Conservation (phyloP, 352 stramenopile species). For the Phytophthora aleatoria region DNA sequence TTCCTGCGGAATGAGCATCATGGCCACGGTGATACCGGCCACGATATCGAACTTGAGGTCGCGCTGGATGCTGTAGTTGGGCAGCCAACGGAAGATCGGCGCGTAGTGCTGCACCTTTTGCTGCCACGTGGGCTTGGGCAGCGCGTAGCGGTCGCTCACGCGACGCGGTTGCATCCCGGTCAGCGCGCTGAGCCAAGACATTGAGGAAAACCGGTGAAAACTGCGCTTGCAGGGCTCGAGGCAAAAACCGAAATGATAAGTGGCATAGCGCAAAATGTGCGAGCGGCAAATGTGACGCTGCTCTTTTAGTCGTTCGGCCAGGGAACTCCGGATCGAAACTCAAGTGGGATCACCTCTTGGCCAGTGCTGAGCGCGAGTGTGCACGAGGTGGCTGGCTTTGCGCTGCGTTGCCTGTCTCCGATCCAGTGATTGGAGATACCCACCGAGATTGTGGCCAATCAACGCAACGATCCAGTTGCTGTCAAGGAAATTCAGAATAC, state of each 20-base stretch:
- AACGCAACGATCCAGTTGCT: not conserved
- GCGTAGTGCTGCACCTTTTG: conserved; percentile 26
- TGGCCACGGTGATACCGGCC: conserved; percentile 15
- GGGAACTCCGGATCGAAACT: not conserved
- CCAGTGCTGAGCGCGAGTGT: conserved; percentile 1
- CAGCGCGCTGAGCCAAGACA: conserved; percentile 17
- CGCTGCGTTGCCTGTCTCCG: not conserved
- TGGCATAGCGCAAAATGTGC: not conserved
- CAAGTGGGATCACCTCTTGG: conserved; percentile 3
- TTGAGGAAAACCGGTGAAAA: not conserved
- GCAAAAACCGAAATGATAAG: conserved; percentile 3
- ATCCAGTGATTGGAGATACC: conserved; percentile 3
- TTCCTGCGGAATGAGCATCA: conserved; percentile 26
- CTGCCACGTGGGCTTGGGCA: conserved; percentile 18
- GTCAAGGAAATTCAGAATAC: conserved; percentile 9
- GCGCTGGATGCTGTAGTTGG: conserved; percentile 26
- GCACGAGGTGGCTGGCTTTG: conserved; percentile 1
- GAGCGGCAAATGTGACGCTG: not conserved
- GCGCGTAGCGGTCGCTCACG: conserved; percentile 19
- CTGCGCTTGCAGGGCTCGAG: not conserved
- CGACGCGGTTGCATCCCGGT: conserved; percentile 8
- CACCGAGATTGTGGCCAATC: conserved; percentile 5
- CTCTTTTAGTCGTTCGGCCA: not conserved
- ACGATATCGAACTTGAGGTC: conserved; percentile 30
- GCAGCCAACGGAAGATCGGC: conserved; percentile 26